phyloP scores from a whole-genome alignment of 1,284 basidiomycete genomes.

The Puccinia horiana region DNA sequence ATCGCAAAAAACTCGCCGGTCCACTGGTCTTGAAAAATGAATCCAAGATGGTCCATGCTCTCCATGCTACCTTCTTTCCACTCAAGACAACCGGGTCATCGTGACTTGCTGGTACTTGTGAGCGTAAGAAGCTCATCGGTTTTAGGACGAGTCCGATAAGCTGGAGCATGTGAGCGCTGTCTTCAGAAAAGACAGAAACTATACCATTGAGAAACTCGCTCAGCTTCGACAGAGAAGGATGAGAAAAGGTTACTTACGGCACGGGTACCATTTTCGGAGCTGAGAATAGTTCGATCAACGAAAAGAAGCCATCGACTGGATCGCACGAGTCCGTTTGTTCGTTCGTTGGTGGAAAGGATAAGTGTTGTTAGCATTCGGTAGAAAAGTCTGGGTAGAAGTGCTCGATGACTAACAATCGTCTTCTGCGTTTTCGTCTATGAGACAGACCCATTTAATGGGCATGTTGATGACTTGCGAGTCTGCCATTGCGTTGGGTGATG shows the following conservation, averaged over 20 bases:
- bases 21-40: conserved; percentile 19
- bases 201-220: not conserved
- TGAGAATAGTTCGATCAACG: conserved; percentile 23
- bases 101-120: not conserved
- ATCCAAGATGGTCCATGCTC: conserved; percentile 25
- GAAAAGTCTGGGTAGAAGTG: not conserved
- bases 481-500: not conserved
- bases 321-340: not conserved
- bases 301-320: conserved; percentile 37
- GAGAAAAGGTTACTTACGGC: not conserved
- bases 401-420: conserved; percentile 24
- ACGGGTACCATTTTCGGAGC: conserved; percentile 33
- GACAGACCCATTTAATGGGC: conserved; percentile 2
- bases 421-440: not conserved
- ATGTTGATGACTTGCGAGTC: conserved; percentile 16
- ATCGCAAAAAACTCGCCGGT: conserved; percentile 16
- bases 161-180: conserved; percentile 36
- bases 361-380: not conserved
- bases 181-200: not conserved
- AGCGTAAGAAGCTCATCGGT: not conserved
- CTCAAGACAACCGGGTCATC: not conserved
- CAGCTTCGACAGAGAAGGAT: not conserved
- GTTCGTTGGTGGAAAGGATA: not conserved
- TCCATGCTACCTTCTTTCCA: conserved; percentile 14
- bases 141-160: conserved; percentile 20